phyloP scores from a whole-genome alignment of 2,329 filamentous ascomycete species.

The Xylariaceae sp. region DNA sequence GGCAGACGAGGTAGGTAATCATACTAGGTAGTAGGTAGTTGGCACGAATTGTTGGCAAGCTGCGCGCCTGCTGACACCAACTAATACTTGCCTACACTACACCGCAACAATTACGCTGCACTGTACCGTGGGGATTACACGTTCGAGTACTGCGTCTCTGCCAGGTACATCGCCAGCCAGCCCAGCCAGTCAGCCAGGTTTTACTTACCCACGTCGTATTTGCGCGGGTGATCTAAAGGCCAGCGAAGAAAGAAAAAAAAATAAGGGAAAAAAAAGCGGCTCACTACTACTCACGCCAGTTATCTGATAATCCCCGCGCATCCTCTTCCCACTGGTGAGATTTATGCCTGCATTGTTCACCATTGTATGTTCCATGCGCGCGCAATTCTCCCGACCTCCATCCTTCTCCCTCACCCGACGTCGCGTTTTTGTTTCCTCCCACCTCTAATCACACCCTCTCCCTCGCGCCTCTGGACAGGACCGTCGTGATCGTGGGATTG shows the following conservation, averaged over 20 bases:
- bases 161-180: slow-evolving; percentile 19
- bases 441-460: neutral
- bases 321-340: slow-evolving; percentile 20
- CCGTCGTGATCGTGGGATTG: neutral
- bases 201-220: slow-evolving; percentile 24
- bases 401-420: slow-evolving; percentile 19
- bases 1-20: slow-evolving; percentile 18
- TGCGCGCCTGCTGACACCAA: slow-evolving; percentile 30
- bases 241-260: slow-evolving; percentile 14
- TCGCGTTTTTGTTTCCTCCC: slow-evolving; percentile 9
- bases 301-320: slow-evolving; percentile 27
- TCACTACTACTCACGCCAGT: slow-evolving; percentile 24
- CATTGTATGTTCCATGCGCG: slow-evolving; percentile 10
- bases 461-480: slow-evolving; percentile 1
- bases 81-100: slow-evolving; percentile 16
- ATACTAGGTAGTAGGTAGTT: slow-evolving; percentile 2
- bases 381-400: slow-evolving; percentile 17
- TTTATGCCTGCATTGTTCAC: slow-evolving; percentile 15
- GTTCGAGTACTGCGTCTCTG: slow-evolving; percentile 8
- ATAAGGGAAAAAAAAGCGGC: slow-evolving; percentile 24
- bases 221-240: slow-evolving; percentile 26
- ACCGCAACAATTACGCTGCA: slow-evolving; percentile 22
- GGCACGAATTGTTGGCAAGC: slow-evolving; percentile 21
- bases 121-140: slow-evolving; percentile 11
- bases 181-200: slow-evolving; percentile 15